Evolutionary conservation across 1,139 yeast genomes (phyloP).

Genomic region (Suzukiozyma palmioleophila): DNA sequence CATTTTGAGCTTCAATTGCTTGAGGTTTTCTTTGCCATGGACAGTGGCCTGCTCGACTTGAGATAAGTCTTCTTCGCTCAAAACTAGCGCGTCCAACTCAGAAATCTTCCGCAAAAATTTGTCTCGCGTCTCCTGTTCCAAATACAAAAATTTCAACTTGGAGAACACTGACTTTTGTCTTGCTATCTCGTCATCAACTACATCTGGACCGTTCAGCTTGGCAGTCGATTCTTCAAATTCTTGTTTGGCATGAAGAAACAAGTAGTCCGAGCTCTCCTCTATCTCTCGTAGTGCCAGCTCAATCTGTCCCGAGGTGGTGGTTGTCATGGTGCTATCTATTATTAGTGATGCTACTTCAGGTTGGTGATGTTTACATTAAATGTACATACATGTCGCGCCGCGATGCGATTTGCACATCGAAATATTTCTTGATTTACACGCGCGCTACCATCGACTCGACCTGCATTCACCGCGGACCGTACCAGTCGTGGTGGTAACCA

Average conservation of each 20-base stretch:
- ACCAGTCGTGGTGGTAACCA: too few relatives aligned
- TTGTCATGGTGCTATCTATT: background rate
- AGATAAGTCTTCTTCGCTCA: constrained; percentile 17
- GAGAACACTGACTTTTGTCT: constrained; percentile 39
- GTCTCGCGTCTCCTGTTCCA: constrained; percentile 67
- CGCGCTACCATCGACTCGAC: too few relatives aligned
- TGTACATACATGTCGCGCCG: too few relatives aligned
- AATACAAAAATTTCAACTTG: constrained; percentile 53
- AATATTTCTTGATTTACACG: too few relatives aligned
- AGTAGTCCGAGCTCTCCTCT: background rate
- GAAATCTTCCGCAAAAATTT: constrained; percentile 43
- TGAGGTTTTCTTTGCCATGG: constrained; percentile 16
- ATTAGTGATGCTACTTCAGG: background rate
- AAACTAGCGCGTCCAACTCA: constrained; percentile 11
- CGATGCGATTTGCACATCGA: too few relatives aligned
- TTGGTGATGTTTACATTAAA: background rate
- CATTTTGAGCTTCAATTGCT: constrained; percentile 16
- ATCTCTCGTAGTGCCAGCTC: background rate
- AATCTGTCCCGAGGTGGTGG: background rate
- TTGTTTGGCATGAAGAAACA: constrained; percentile 1
- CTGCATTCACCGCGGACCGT: too few relatives aligned
- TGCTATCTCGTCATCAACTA: constrained; percentile 27
- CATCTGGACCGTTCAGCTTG: constrained; percentile 19
- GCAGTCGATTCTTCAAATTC: constrained; percentile 1
- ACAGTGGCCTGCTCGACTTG: constrained; percentile 15